Evolutionary conservation across 2,329 filamentous ascomycete genomes (phyloP).

Genomic region (Monosporascus sp.): DNA sequence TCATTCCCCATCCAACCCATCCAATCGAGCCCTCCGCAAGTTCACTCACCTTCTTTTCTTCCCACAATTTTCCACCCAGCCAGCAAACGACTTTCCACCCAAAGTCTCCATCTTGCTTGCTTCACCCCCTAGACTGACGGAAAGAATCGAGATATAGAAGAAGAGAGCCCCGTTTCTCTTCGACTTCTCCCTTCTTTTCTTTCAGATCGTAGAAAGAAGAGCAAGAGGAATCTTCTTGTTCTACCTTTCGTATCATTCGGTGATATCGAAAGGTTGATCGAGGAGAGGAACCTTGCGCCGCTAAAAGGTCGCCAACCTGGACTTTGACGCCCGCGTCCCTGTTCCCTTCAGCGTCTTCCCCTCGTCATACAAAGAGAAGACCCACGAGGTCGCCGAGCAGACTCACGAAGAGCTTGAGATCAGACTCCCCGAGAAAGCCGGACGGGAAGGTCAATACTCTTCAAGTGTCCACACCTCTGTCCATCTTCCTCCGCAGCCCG

Average conservation of each 20-base stretch:
- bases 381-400: constrained; percentile 51
- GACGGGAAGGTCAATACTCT: constrained; percentile 96
- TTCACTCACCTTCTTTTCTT: constrained; percentile 3
- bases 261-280: constrained; percentile 34
- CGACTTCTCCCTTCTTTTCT: constrained; percentile 35
- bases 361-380: constrained; percentile 76
- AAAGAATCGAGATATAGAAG: constrained; percentile 28
- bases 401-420: constrained; percentile 87
- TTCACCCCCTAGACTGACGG: constrained; percentile 20
- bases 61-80: constrained; percentile 24
- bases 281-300: constrained; percentile 39
- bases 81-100: constrained; percentile 27
- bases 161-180: constrained; percentile 26
- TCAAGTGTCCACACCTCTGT: constrained; percentile 55
- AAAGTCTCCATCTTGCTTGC: constrained; percentile 29
- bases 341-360: constrained; percentile 99
- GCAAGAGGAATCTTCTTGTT: constrained; percentile 60
- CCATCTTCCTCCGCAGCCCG: constrained; percentile 58
- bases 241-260: constrained; percentile 51
- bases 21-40: neutral
- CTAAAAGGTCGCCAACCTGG: constrained; percentile 86
- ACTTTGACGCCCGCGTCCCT: constrained; percentile 99
- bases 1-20: constrained; percentile 8
- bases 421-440: constrained; percentile 74
- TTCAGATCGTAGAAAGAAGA: constrained; percentile 47